Evolutionary conservation across 768 basidiomycete species (phyloP), one percentile per base, ranked within the genome.

Genomic region (Mrakia blollopis): DNA sequence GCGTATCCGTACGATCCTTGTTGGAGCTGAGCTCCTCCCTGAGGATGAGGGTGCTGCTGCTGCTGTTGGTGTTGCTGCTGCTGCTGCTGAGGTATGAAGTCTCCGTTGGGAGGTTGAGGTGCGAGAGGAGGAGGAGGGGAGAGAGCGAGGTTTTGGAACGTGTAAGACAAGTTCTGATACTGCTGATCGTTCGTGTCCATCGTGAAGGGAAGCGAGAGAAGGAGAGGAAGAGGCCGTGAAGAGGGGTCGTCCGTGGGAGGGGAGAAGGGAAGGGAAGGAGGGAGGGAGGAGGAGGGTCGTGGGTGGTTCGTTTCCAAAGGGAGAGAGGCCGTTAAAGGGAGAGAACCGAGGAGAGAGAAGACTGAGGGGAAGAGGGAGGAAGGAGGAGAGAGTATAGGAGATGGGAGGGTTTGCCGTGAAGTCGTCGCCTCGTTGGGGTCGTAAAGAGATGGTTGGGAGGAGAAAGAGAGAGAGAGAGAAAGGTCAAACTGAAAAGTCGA

Each of bases 371-470:
- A 28, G 61, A n/a, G 4, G 61, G 61, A 62, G 8, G 30, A 63
- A 21, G 62, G 21, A 16, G 28, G 30, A 71, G 47, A 67, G 70
- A 78, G 21, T 50, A 69, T 30, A 57, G n/a, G 25, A 47, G 63
- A n/a, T 14, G 44, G 73, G 39, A 52, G 37, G 61, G 32, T 63
- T 88, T 25, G 85, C 37, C 65, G 65, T 68, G 35, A 68, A 68
- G 65, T 68, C 65, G 65, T 68, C 21, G 35, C 65, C 65, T 83
- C 78, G 88, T 86, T 37, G 92, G 87, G 81, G 47, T 91, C 90
- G 77, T 85, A 87, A 89, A n/a, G 92, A 93, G 81, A 87, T 89
- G 54, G 89, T 88, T 1, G 92, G 91, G 10, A 88, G 85, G 32
- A 91, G 85, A 80, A 91, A 89, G 47, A 87, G 82, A 28, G 54